Evolutionary conservation across 1,284 basidiomycete genomes (phyloP).

Genomic region (Pulveroboletus sp.): DNA sequence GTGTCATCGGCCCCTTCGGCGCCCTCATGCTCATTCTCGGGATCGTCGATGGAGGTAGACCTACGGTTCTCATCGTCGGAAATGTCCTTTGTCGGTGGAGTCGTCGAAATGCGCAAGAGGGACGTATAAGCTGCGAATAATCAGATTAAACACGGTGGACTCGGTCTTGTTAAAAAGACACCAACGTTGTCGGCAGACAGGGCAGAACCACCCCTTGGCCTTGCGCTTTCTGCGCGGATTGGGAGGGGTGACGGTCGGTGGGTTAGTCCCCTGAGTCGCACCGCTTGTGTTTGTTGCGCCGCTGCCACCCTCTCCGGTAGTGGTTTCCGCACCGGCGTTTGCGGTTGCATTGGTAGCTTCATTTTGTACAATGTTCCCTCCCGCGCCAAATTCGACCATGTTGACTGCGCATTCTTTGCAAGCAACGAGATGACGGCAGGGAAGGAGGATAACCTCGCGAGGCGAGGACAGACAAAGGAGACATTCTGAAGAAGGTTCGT

Average conservation of each 20-base stretch:
- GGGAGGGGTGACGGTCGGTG: constrained; percentile 31
- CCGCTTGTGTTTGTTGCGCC: constrained; percentile 24
- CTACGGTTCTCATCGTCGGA: constrained; percentile 39
- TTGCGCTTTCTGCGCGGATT: constrained; percentile 76
- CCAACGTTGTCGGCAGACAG: constrained; percentile 87
- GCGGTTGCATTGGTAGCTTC: constrained; percentile 42
- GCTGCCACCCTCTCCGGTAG: constrained; percentile 20
- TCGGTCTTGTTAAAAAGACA: constrained; percentile 17
- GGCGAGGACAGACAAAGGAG: constrained; percentile 84
- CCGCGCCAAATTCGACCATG: constrained; percentile 94
- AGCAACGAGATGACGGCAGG: constrained; percentile 88
- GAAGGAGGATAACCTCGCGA: constrained; percentile 85
- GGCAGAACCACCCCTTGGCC: constrained; percentile 94
- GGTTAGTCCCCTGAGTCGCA: constrained; percentile 23
- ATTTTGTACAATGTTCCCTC: constrained; percentile 72
- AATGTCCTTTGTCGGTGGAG: constrained; percentile 54
- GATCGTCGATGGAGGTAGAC: constrained; percentile 40
- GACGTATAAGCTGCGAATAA: constrained; percentile 77
- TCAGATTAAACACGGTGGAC: background rate
- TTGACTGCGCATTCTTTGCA: constrained; percentile 91
- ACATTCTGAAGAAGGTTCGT: constrained; percentile 83
- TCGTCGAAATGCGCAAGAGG: constrained; percentile 78
- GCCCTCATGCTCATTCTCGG: constrained; percentile 27
- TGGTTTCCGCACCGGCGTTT: constrained; percentile 5
- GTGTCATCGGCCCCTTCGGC: constrained; percentile 2